A percentile compares a stretch with the other conserved stretches of the same genome.
Conservation (phyloP, 805 yeast genomes). For the Pichia rugopelliculosa region DNA sequence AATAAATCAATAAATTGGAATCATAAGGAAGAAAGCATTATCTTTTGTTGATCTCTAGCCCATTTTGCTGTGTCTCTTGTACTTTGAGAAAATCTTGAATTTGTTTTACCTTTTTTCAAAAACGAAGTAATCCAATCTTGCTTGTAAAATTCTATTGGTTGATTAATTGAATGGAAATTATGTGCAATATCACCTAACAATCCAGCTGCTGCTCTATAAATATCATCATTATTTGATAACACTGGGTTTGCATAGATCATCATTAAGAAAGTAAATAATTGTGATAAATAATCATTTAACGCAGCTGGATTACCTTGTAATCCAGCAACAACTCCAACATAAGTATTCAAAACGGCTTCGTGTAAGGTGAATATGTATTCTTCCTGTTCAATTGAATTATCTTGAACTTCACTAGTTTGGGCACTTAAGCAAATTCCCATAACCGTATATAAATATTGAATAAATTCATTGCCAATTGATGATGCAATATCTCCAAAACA, state of each 20-base stretch:
- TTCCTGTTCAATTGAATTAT: constrained; percentile 60
- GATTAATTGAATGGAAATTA: constrained; percentile 66
- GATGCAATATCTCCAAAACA: constrained; percentile 96
- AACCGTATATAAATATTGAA: constrained; percentile 69
- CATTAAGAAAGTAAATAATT: constrained; percentile 64
- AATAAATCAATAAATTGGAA: background rate
- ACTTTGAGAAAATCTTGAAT: constrained; percentile 49
- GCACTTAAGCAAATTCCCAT: constrained; percentile 71
- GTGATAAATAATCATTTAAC: constrained; percentile 55
- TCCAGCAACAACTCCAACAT: constrained; percentile 94
- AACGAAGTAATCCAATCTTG: constrained; percentile 77
- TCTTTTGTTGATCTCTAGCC: constrained; percentile 84
- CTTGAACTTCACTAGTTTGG: constrained; percentile 52
- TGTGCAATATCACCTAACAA: constrained; percentile 88
- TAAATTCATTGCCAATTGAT: constrained; percentile 70
- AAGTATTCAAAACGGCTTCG: constrained; percentile 91
- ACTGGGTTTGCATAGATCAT: constrained; percentile 52
- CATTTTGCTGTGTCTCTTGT: constrained; percentile 93
- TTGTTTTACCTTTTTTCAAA: constrained; percentile 65
- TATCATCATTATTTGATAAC: constrained; percentile 56
- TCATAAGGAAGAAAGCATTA: constrained; percentile 13
- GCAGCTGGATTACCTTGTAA: constrained; percentile 59
- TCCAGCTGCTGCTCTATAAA: constrained; percentile 81
- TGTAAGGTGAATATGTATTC: constrained; percentile 68
- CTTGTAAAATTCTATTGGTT: constrained; percentile 55